Conservation (phyloP, 1,139 yeast genomes). For the Geotrichum aggregatum region DNA sequence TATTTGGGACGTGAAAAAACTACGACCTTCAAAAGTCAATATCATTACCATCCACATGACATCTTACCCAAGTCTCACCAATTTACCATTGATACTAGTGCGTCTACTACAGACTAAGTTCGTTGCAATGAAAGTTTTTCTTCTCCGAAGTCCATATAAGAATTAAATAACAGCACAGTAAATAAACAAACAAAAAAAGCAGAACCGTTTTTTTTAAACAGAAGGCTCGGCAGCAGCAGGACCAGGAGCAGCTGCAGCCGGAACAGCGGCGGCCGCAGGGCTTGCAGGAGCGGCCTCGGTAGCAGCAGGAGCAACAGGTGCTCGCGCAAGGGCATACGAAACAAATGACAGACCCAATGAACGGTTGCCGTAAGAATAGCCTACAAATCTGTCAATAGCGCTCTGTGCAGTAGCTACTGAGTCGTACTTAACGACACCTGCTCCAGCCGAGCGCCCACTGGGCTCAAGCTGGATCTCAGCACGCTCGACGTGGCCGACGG, state of each 20-base stretch:
- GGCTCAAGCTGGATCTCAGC: conserved; percentile 74
- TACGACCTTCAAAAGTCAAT: no score
- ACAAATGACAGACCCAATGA: conserved; percentile 62
- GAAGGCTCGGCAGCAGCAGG: conserved; percentile 12
- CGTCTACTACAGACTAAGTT: no score
- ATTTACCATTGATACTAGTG: no score
- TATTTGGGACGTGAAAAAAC: no score
- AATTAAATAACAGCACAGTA: not conserved
- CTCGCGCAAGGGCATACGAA: conserved; percentile 23
- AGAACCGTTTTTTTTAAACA: not conserved
- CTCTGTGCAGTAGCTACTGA: conserved; percentile 63
- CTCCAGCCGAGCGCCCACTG: conserved; percentile 71
- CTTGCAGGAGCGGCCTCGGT: conserved; percentile 8
- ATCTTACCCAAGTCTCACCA: no score
- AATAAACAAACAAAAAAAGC: not conserved
- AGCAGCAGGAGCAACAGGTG: conserved; percentile 3
- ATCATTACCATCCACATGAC: no score
- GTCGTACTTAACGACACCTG: conserved; percentile 78
- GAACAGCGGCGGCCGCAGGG: conserved; percentile 12
- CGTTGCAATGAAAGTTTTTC: no score
- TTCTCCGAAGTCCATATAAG: not conserved
- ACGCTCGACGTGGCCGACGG: conserved; percentile 68
- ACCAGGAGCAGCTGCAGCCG: conserved; percentile 12
- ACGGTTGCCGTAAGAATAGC: conserved; percentile 82
- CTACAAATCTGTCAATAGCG: conserved; percentile 70